Evolutionary conservation across 176 grass and related monocot species (phyloP), one percentile per base, ranked within the genome.

Genomic region (Oryza meridionalis): DNA sequence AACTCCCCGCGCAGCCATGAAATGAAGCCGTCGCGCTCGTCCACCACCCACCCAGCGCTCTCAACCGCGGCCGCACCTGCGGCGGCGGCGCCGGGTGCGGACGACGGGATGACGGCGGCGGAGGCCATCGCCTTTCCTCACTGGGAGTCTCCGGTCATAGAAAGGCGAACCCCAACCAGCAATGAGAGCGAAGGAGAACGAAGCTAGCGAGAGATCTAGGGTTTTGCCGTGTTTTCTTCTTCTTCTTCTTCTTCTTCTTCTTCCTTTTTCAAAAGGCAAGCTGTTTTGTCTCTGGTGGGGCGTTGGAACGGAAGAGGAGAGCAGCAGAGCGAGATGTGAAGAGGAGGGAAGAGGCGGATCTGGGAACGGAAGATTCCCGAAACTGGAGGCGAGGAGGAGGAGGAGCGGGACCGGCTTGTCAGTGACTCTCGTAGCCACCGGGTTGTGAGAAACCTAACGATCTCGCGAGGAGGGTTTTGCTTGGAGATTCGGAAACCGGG

Each of bases 1-100:
- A 99, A 99, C 89, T 99, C 96, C 19, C 86, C 91, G 13, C 93
- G 82, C 65, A 99, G 80, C 96, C 96, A 99, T 22, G 91, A 88
- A 80, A 99, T 95, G 83, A 95, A 96, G 42, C 90, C 87, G 42
- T 99, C 96, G 24, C 93, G 81, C 80, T 99, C 93, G 71, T 99
- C 86, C 86, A 85, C 29, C 68, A 85, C 35, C 85, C 86, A 84
- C 61, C 65, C 82, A 4, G 69, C 69, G 9, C 84, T 75, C 78
- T 92, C 86, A 5, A 42, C 53, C 5, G 65, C 67, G 24, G 11
- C 76, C 6, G 77, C 46, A 7, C 40, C 43, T 61, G 35, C 85
- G 69, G 77, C 46, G 9, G 47, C 50, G 80, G 63, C 84, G 66
- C 42, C 27, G 67, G 35, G 2, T 13, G 68, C 43, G 67, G 87